Evolutionary conservation across 1,284 basidiomycete species (phyloP), one percentile per base, ranked within the genome.

Genomic region (Porogramme epimiltina): DNA sequence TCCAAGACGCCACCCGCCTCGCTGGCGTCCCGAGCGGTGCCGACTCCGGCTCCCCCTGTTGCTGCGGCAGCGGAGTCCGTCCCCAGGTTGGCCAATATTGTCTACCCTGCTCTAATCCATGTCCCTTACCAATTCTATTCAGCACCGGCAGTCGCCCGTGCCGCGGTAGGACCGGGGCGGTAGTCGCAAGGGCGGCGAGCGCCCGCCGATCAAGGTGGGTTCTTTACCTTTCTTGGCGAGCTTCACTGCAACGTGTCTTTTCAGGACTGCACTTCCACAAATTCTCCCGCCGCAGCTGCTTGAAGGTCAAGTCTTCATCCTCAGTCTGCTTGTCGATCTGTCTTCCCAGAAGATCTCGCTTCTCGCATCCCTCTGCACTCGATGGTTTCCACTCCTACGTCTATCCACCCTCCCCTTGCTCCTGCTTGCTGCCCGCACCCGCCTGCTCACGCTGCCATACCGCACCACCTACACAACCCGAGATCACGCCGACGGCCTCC

Each of bases 181-280:
- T 44, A 74, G 82, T 16, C 75, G 87, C 79, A 86, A 87, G 81
- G 79, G 73, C 67, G 63, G 61, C 69, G 89, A 87, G 44, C 74
- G 87, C 55, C 79, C 84, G 2, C 70, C 73, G 37, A 91, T 91
- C 89, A 89, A 89, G 82, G 93, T 91, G 36, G 64, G 6, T 37
- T 18, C 13, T n/a, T 61, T 37, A 75, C 51, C 2, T 18, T 16
- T 2, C 67, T 34, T 16, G 16, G 16, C 15, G 6, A 5, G 13
- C 26, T 42, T 16, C 6, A 19, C 33, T 47, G 9, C 20, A 31
- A 20, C 3, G 13, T 24, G 22, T 25, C 45, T 34, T 20, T 11
- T 3, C 1, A 89, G 87, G 86, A 89, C 64, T 89, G 89, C 62
- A 87, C 87, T 31, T 75, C 83, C n/a, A 78, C 69, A 64, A 86